These are phyloP conservation scores for Pseudevernia furfuracea DNA, from an alignment of 495 filamentous ascomycete genomes.

Conservation along the genomic window DNA sequence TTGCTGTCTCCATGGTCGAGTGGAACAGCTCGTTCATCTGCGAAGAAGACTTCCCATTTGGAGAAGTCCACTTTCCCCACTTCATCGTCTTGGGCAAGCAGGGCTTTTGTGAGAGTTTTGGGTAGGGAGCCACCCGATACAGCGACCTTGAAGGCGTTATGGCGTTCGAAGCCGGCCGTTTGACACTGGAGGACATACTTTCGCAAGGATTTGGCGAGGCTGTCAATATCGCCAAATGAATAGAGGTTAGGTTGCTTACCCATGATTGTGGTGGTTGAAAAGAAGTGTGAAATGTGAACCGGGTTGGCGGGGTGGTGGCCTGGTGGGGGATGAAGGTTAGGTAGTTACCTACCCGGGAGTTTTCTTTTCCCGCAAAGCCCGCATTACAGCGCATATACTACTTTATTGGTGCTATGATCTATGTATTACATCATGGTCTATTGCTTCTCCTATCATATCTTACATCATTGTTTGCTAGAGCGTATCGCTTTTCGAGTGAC, in stretches of 20 bases:
- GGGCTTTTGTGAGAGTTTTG: constrained; percentile 69
- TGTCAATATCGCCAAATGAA: constrained; percentile 59
- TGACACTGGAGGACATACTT: constrained; percentile 74
- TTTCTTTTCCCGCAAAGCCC: no score
- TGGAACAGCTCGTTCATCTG: constrained; percentile 90
- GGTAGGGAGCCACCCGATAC: constrained; percentile 94
- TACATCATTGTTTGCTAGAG: no score
- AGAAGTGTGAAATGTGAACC: not conserved
- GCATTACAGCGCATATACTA: no score
- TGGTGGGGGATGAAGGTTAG: not conserved
- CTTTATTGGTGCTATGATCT: no score
- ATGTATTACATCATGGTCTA: no score
- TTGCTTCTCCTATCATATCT: no score
- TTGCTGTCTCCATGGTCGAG: constrained; percentile 91
- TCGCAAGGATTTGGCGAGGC: constrained; percentile 67
- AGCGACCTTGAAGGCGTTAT: constrained; percentile 78
- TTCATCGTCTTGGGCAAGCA: constrained; percentile 56
- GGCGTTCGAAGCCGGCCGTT: constrained; percentile 67
- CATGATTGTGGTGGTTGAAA: constrained; percentile 43
- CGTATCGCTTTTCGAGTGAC: not conserved
- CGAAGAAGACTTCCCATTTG: constrained; percentile 98
- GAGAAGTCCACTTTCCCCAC: constrained; percentile 59
- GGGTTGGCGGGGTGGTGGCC: not conserved
- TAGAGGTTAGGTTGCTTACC: constrained; percentile 76
- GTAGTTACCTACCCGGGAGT: not conserved